Conservation (phyloP, 1,284 basidiomycete genomes). For the Singerocomus inundabilis region DNA sequence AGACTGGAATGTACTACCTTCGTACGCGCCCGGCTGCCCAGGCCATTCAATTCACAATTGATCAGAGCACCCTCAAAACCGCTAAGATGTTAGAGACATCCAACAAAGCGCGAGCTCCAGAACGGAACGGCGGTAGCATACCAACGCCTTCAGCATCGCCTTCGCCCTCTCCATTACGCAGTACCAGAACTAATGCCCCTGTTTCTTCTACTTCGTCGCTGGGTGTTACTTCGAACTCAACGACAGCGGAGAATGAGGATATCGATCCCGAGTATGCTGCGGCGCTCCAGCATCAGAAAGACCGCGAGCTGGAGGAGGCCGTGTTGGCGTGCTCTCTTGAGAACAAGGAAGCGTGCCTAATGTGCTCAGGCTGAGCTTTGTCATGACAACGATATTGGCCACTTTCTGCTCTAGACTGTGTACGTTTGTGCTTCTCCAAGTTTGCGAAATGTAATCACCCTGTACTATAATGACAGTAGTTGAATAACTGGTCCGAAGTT, state of each 20-base stretch:
- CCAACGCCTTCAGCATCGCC: constrained; percentile 39
- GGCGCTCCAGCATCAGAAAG: constrained; percentile 69
- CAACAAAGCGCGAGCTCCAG: constrained; percentile 18
- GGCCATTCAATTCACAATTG: constrained; percentile 98
- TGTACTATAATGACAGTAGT: too few species aligned
- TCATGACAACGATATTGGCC: not conserved
- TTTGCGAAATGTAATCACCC: constrained; percentile 2
- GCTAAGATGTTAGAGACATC: constrained; percentile 55
- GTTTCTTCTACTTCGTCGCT: constrained; percentile 24
- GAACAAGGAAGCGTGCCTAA: constrained; percentile 85
- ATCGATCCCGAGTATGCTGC: constrained; percentile 81
- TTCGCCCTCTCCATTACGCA: constrained; percentile 36
- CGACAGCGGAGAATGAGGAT: constrained; percentile 51
- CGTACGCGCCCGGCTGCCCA: constrained; percentile 92
- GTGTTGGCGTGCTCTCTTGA: constrained; percentile 82
- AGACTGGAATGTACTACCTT: constrained; percentile 98
- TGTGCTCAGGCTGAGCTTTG: constrained; percentile 75
- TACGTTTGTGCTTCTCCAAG: constrained; percentile 5
- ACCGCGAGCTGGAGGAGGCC: constrained; percentile 79
- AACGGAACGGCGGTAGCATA: constrained; percentile 24
- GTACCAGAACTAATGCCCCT: constrained; percentile 11
- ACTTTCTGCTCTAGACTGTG: constrained; percentile 9
- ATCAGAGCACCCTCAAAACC: constrained; percentile 75
- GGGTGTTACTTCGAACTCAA: constrained; percentile 37
- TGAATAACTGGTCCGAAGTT: too few species aligned